Base-by-base conservation (phyloP, 2,329 filamentous ascomycete genomes). In the Diplodia scrobiculata region DNA sequence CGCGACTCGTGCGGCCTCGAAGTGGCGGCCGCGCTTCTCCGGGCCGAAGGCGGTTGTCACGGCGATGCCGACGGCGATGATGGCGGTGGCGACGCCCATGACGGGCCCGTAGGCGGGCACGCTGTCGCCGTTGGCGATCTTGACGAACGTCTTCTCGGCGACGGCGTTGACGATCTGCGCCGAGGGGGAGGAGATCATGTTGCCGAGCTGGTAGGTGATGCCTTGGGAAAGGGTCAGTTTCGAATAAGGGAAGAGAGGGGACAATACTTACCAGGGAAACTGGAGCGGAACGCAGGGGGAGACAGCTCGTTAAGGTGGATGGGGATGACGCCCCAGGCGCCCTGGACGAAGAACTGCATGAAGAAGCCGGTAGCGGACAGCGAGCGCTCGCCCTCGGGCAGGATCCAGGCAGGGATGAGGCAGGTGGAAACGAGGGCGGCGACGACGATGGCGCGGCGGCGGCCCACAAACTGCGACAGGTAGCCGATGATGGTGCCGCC, bases 121-220 rank as follows among this genome's bases (percentile, higher is more conserved):
- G 3, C 73, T 75, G 66, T 86, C 75, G 2, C 89, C 89, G 10
- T 80, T 79, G 5, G 74, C 73, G 48, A 83, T 80, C 0, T 76
- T 85, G 53, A 92, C 80, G 41, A 72, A 70, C 17, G 70, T 71
- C 36, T 65, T 67, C 72, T 92, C 89, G 1, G 90, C 83, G 60
- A 92, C 83, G 13, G 88, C 89, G 68, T 92, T 91, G 73, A 92
- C 88, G 55, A 93, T 92, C 75, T 92, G 90, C 0, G 90, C 87
- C 0, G 86, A 88, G 0, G 89, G 89, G 0, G 87, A 88, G 1
- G 87, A 89, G 63, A 90, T 87, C 83, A 91, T 88, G 80, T 91
- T 91, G 6, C 89, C 89, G 9, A 91, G 77, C 79, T 92, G 89
- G 76, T 91, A 91, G 0, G 87, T 87, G 60, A 89, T 83, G 51